Conservation (phyloP, 2,329 filamentous ascomycete genomes). For the Tolypocladium inflatum region DNA sequence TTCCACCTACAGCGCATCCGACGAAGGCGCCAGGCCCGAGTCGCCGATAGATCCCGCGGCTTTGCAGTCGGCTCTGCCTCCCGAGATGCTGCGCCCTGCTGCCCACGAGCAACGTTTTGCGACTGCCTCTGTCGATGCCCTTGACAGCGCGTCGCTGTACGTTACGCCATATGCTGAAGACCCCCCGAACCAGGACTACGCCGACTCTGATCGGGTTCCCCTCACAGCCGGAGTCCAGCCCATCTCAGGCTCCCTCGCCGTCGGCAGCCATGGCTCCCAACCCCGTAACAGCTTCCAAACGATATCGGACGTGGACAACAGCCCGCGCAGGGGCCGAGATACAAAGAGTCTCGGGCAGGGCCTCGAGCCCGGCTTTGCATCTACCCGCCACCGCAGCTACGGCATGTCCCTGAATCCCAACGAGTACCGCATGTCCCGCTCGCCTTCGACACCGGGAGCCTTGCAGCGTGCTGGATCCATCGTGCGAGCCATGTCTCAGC, state of each 20-base stretch:
- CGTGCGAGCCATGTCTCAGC: conserved; percentile 82
- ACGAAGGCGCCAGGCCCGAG: conserved; percentile 25
- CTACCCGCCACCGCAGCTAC: conserved; percentile 44
- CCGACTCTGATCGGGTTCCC: conserved; percentile 50
- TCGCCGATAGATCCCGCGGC: conserved; percentile 45
- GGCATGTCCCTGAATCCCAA: conserved; percentile 45
- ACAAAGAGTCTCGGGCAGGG: conserved; percentile 43
- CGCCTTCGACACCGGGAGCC: conserved; percentile 53
- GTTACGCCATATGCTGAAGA: conserved; percentile 25
- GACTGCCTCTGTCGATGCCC: conserved; percentile 19
- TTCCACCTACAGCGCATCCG: conserved; percentile 30
- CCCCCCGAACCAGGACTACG: conserved; percentile 22
- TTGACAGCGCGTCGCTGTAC: conserved; percentile 20
- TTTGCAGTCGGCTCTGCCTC: conserved; percentile 45
- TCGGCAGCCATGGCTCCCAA: conserved; percentile 28
- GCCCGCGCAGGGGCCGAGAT: conserved; percentile 38
- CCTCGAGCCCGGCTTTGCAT: conserved; percentile 47
- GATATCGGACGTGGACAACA: conserved; percentile 45
- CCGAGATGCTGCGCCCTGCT: conserved; percentile 31
- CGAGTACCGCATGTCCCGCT: conserved; percentile 47
- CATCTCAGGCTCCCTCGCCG: conserved; percentile 39
- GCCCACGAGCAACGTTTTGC: conserved; percentile 12
- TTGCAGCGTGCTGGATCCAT: conserved; percentile 64
- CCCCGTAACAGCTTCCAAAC: conserved; percentile 49
- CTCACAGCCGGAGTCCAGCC: conserved; percentile 46